Conservation (phyloP, 257 asterid genomes). For the Misopates orontium region DNA sequence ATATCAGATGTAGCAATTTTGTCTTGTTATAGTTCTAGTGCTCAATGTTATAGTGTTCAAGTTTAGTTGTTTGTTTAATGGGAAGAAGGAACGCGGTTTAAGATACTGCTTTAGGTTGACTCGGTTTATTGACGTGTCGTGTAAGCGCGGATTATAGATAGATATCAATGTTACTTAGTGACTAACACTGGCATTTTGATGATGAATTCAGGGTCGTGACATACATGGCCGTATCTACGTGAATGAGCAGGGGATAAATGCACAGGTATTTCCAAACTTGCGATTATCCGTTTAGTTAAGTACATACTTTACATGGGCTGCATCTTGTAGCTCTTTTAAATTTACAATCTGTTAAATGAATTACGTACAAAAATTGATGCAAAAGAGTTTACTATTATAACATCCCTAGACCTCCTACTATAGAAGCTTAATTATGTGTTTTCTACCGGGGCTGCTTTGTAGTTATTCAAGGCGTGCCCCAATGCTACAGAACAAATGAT, state of each 20-base stretch:
- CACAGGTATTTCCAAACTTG: slow-evolving; percentile 60
- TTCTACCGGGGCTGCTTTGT: no score
- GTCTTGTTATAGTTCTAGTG: not conserved
- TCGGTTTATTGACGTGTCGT: slow-evolving; percentile 6
- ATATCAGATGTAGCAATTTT: not conserved
- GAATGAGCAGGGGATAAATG: slow-evolving; percentile 94
- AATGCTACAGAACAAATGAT: no score
- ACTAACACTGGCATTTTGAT: slow-evolving; percentile 21
- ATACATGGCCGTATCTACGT: slow-evolving; percentile 87
- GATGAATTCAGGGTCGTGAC: slow-evolving; percentile 67
- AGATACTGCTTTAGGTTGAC: not conserved
- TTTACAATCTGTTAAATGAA: no score
- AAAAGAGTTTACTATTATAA: no score
- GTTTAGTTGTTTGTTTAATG: not conserved
- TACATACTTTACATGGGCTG: no score
- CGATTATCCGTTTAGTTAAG: not conserved
- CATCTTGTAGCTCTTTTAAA: no score
- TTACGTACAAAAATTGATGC: no score
- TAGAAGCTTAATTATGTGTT: no score
- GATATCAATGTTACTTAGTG: not conserved
- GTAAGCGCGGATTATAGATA: slow-evolving; percentile 3
- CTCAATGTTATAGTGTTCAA: not conserved
- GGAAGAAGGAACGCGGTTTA: not conserved
- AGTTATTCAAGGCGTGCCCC: no score
- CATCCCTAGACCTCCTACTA: no score